These are phyloP conservation scores for Fusarium udum DNA, from an alignment of 2,329 filamentous ascomycete species.

Conservation along the genomic window DNA sequence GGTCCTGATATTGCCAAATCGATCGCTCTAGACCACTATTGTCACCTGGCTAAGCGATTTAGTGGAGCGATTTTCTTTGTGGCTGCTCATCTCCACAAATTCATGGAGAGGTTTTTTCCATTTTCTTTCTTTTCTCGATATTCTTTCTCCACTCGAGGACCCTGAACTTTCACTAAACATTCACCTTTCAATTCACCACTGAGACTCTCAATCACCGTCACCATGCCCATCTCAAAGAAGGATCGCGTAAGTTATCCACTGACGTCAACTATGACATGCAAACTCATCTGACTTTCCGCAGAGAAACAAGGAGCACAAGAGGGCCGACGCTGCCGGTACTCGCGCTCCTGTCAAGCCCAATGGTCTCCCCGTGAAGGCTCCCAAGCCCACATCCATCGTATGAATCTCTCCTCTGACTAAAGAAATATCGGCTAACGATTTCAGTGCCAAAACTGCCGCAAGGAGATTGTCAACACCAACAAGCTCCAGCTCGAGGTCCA, in stretches of 20 bases:
- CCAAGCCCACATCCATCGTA: constrained; percentile 53
- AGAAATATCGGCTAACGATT: background rate
- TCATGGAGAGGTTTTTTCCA: constrained; percentile 23
- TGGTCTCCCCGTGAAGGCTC: constrained; percentile 63
- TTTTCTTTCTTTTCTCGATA: constrained; percentile 7
- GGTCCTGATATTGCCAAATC: background rate
- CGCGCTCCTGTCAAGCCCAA: constrained; percentile 63
- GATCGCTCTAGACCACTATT: constrained; percentile 5
- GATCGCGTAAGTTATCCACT: constrained; percentile 23
- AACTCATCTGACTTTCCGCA: constrained; percentile 34
- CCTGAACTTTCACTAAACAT: background rate
- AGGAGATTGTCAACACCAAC: constrained; percentile 62
- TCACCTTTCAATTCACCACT: background rate
- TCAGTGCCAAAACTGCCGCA: constrained; percentile 61
- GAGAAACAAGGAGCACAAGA: constrained; percentile 65
- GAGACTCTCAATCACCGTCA: background rate
- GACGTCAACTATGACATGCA: rapidly evolving
- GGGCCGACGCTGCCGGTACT: constrained; percentile 63
- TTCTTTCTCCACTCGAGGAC: constrained; percentile 5
- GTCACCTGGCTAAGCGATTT: constrained; percentile 5
- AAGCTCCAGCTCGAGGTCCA: constrained; percentile 62
- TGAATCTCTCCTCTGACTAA: background rate
- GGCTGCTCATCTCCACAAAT: background rate
- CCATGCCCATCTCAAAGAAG: constrained; percentile 47
- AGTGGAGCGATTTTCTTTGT: background rate